Percentiles rank a stretch among this genome's conserved stretches.
Evolutionary conservation across 805 yeast genomes (phyloP).

Genomic region (Torulaspora franciscae): DNA sequence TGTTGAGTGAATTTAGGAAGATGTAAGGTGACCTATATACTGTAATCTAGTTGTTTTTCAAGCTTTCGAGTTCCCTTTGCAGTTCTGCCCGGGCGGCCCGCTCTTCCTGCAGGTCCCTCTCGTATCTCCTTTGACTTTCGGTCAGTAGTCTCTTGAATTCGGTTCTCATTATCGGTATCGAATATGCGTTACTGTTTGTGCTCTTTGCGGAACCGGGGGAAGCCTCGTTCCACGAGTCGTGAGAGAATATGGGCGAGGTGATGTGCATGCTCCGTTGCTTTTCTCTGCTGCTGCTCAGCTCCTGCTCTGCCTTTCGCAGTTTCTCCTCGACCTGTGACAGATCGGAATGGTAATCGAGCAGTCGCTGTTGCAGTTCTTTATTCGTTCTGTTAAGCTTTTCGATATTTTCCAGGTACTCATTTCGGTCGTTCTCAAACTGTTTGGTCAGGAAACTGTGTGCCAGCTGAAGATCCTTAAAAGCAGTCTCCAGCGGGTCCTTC

Average conservation of each 20-base stretch:
- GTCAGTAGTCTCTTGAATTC: constrained; percentile 64
- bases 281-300: constrained; percentile 25
- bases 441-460: constrained; percentile 65
- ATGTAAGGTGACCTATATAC: constrained; percentile 25
- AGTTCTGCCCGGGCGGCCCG: constrained; percentile 47
- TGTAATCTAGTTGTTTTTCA: constrained; percentile 5
- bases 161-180: constrained; percentile 54
- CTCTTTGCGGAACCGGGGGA: constrained; percentile 16
- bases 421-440: constrained; percentile 63
- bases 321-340: constrained; percentile 38
- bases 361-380: constrained; percentile 47
- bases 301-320: constrained; percentile 36
- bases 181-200: constrained; percentile 29
- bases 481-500: constrained; percentile 44
- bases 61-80: constrained; percentile 37
- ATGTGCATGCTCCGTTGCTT: constrained; percentile 32
- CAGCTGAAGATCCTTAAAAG: constrained; percentile 62
- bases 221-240: constrained; percentile 14
- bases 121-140: constrained; percentile 58
- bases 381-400: constrained; percentile 51
- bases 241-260: constrained; percentile 31
- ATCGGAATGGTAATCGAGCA: constrained; percentile 38
- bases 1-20: constrained; percentile 94
- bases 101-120: constrained; percentile 53
- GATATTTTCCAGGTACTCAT: constrained; percentile 48